phyloP scores from a whole-genome alignment of 495 filamentous ascomycete species.

The Penicillium dipodomyicola region DNA sequence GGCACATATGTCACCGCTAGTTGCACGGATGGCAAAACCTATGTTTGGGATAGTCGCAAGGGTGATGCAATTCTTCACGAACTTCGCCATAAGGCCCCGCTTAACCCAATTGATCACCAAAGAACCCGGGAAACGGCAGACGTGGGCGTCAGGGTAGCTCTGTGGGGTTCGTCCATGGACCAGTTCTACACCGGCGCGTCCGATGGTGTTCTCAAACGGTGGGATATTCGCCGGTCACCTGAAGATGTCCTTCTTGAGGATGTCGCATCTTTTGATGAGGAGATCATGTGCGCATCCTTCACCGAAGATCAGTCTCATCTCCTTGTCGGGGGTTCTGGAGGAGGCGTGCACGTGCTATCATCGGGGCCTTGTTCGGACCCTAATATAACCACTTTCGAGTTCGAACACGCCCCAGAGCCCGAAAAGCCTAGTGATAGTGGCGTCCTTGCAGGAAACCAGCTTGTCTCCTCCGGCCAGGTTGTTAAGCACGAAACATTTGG shows the following conservation, averaged over 20 bases:
- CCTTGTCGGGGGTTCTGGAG: slow-evolving; percentile 72
- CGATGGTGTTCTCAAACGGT: slow-evolving; percentile 81
- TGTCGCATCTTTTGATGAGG: slow-evolving; percentile 47
- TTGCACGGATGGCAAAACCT: slow-evolving; percentile 78
- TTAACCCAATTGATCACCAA: slow-evolving; percentile 58
- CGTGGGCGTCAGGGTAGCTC: slow-evolving; percentile 74
- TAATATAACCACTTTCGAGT: slow-evolving; percentile 21
- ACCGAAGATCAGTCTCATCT: slow-evolving; percentile 69
- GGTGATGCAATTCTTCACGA: slow-evolving; percentile 57
- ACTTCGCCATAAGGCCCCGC: slow-evolving; percentile 65
- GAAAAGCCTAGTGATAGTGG: slow-evolving; percentile 25
- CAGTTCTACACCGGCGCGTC: slow-evolving; percentile 87
- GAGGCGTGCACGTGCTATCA: slow-evolving; percentile 67
- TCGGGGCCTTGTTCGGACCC: slow-evolving; percentile 32
- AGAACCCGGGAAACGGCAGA: slow-evolving; percentile 65
- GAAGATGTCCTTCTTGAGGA: slow-evolving; percentile 64
- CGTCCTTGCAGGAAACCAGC: slow-evolving; percentile 21
- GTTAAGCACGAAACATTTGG: slow-evolving; percentile 42
- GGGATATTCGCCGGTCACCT: slow-evolving; percentile 67
- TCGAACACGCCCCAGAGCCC: slow-evolving; percentile 22
- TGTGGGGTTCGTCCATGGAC: slow-evolving; percentile 70
- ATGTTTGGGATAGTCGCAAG: slow-evolving; percentile 78
- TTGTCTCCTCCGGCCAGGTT: slow-evolving; percentile 40
- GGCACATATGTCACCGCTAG: slow-evolving; percentile 69
- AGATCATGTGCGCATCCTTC: slow-evolving; percentile 63